These are phyloP conservation scores for Sporothrix curviconia DNA, from an alignment of 2,329 filamentous ascomycete genomes.

Conservation along the genomic window DNA sequence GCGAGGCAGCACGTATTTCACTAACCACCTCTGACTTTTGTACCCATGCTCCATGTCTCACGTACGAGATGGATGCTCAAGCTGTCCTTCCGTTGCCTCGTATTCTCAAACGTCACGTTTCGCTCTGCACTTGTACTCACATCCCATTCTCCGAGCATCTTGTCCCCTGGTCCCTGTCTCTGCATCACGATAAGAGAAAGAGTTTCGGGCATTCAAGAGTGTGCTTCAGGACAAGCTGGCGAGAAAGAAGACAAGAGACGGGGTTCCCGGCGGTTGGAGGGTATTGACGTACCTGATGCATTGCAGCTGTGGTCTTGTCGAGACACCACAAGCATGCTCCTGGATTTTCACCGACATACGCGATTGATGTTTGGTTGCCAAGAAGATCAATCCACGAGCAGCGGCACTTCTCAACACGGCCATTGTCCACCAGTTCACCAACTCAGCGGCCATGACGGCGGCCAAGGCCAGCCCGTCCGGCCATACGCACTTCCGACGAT, in stretches of 20 bases:
- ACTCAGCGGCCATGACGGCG: neutral
- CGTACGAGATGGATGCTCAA: too few relatives aligned
- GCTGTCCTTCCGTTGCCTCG: too few relatives aligned
- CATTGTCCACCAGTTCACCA: too few relatives aligned
- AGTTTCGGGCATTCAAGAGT: neutral
- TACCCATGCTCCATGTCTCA: neutral
- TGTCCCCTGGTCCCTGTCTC: neutral
- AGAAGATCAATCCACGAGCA: too few relatives aligned
- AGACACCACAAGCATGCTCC: neutral
- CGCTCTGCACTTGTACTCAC: neutral
- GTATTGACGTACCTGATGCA: too few relatives aligned
- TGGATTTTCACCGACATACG: neutral
- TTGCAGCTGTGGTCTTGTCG: too few relatives aligned
- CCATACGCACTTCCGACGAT: slow-evolving; percentile 4
- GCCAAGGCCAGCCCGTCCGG: slow-evolving; percentile 4
- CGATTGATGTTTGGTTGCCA: too few relatives aligned
- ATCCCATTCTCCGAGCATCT: neutral
- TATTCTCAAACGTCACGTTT: too few relatives aligned
- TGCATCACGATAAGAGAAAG: neutral
- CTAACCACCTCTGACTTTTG: neutral
- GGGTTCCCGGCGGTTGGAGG: neutral
- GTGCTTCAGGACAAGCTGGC: neutral
- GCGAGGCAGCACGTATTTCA: neutral
- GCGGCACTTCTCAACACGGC: too few relatives aligned
- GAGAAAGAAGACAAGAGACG: neutral